phyloP scores from a whole-genome alignment of 2,329 filamentous ascomycete species.

The Fusarium albosuccineum region DNA sequence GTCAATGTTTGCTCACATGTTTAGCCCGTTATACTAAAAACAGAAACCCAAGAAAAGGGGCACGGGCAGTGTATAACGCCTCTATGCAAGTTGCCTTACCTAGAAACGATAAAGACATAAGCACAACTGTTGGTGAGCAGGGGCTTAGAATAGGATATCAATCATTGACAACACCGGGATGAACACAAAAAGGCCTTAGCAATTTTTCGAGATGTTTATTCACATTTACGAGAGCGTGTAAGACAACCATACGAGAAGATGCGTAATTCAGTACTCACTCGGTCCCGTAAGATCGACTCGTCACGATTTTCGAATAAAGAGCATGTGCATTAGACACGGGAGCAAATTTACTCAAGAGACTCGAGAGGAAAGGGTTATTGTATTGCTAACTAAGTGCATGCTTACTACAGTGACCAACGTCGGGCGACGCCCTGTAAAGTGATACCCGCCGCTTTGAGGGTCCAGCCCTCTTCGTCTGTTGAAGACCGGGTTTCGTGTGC shows the following conservation, averaged over 20 bases:
- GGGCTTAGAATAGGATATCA: no score
- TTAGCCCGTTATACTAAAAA: slow-evolving; percentile 10
- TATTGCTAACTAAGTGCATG: not conserved
- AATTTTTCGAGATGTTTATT: no score
- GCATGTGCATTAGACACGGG: not conserved
- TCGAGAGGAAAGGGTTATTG: not conserved
- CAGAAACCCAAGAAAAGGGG: slow-evolving; percentile 8
- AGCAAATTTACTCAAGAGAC: not conserved
- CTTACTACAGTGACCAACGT: not conserved
- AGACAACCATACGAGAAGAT: no score
- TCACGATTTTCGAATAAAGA: not conserved
- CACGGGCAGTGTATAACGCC: slow-evolving; percentile 14
- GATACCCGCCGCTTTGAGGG: no score
- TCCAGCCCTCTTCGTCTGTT: not conserved
- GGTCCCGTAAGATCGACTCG: no score
- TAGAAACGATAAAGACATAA: not conserved
- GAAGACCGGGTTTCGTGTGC: not conserved
- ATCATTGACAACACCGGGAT: not conserved
- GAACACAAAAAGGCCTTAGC: no score
- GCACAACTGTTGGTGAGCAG: not conserved
- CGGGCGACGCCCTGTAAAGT: no score
- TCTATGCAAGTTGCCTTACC: slow-evolving; percentile 16
- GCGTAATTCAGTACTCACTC: no score
- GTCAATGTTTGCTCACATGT: slow-evolving; percentile 23
- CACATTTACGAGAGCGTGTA: no score